Evolutionary conservation across 23 red algal genomes (phyloP), one percentile per base, ranked within the genome.

Genomic region (Gracilariopsis chorda): DNA sequence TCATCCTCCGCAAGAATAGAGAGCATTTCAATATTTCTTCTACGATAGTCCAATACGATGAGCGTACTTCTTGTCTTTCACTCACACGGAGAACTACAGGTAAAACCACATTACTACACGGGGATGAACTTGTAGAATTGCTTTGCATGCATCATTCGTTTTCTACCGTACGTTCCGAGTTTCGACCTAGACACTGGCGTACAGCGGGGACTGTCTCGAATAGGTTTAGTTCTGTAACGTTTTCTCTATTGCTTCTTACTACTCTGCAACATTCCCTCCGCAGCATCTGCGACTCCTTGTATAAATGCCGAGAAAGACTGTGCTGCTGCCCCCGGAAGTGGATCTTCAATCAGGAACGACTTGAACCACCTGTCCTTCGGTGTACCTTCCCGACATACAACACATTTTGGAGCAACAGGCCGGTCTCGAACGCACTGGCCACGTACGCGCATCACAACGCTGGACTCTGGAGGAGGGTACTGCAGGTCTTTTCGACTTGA

Each of bases 351-450:
- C 41, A 89, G 65, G 48, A 78, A 76, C 17, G 85, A 77, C 34
- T 89, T 89, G n/a, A 89, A 89, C 85, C 85, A 89, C 8, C 85
- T 24, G 43, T 89, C 85, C 59, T 89, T 89, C 5, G 85, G 70
- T 24, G 85, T 89, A 8, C 85, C 85, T 63, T 89, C 85, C 13
- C 65, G 42, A 63, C 85, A 89, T 37, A 78, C 58, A 24, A 61
- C 48, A 4, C 24, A 77, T 36, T 63, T 77, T 37, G 85, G 70
- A 28, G 85, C 69, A 28, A 89, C 34, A 28, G 85, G 85, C 43
- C 85, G 51, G 40, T 89, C 85, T 51, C 85, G 28, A 10, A 53
- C 28, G 39, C 69, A 63, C 28, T 48, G 61, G 6, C 61, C 85
- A 9, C 72, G 48, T 40, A 78, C 53, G 2, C 84, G 61, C 85